Base-by-base conservation (phyloP, 1,284 basidiomycete species). In the Fomes fomentarius region DNA sequence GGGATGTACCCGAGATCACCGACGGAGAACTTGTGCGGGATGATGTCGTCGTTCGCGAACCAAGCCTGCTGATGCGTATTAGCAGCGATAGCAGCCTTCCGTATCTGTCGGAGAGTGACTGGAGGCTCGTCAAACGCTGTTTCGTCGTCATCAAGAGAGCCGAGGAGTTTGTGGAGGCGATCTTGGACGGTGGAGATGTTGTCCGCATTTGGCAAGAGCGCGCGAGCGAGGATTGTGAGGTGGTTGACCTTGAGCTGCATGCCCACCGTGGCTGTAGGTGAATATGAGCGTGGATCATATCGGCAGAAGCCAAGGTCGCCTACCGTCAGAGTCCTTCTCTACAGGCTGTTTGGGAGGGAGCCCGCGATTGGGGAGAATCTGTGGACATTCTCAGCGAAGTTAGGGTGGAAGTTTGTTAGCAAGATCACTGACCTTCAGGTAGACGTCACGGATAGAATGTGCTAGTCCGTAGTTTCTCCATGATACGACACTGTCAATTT, bases 1-100 rank as follows among this genome's bases (percentile, higher is more conserved):
- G 73, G 72, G 31, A 81, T 63, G 51, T 78, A 81, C 9, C 79
- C 80, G 19, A 79, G 60, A 53, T 82, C 80, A 1, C 80, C 81
- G 21, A 77, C 71, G 2, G 59, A 47, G 50, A 76, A 78, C 50
- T 73, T 71, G 43, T 71, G 69, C 6, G 73, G 66, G 8, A 71
- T 72, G 25, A 78, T 72, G 21, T 41, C 50, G 19, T 68, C 69
- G 46, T 66, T 73, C 56, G 74, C 70, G 31, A 74, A 50, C 67
- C 80, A 82, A 4, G 70, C 66, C 46, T 76, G 71, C n/a, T 73
- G 68, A 51, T 79, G 78, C 4, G 62, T 57, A 15, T 67, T 63
- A 8, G 70, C 63, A 25, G 69, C 63, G 41, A 81, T 69, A 14
- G 70, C 73, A 14, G 73, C 63, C 30, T 71, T 63, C 5, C 78